phyloP scores from a whole-genome alignment of 805 yeast species.

The Kuraishia hungarica region DNA sequence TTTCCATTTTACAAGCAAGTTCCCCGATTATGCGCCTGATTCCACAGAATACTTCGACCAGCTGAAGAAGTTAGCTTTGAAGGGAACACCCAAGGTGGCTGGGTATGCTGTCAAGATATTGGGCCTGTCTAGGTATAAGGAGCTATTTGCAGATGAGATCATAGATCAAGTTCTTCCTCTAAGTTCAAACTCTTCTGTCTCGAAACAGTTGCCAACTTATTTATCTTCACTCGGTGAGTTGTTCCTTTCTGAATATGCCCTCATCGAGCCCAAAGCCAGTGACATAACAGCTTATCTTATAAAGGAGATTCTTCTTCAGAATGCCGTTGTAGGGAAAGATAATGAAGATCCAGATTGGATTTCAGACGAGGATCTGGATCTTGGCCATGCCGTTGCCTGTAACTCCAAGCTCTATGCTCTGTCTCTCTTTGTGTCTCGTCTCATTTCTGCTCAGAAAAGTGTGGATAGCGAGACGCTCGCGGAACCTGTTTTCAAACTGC shows the following conservation, averaged over 20 bases:
- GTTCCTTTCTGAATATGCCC: conserved; percentile 35
- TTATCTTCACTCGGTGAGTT: conserved; percentile 55
- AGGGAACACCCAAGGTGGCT: conserved; percentile 54
- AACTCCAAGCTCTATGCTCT: conserved; percentile 30
- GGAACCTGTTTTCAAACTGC: conserved; percentile 57
- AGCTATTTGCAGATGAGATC: conserved; percentile 28
- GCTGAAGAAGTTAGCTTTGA: conserved; percentile 35
- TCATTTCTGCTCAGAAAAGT: conserved; percentile 31
- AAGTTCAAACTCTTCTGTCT: conserved; percentile 15
- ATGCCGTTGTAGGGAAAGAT: conserved; percentile 27
- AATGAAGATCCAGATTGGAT: conserved; percentile 21
- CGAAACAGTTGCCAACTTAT: conserved; percentile 38
- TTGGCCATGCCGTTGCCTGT: conserved; percentile 9
- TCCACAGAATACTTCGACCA: conserved; percentile 33
- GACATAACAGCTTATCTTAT: conserved; percentile 54
- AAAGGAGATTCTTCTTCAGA: conserved; percentile 51
- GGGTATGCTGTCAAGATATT: conserved; percentile 55
- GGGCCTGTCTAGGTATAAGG: conserved; percentile 35
- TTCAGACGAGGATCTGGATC: conserved; percentile 13
- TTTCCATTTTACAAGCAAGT: conserved; percentile 45
- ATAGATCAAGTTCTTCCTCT: conserved; percentile 43
- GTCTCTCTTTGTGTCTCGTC: conserved; percentile 50
- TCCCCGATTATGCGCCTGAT: conserved; percentile 38
- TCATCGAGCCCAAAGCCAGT: conserved; percentile 40
- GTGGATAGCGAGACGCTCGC: conserved; percentile 34